Evolutionary conservation across 2,329 filamentous ascomycete genomes (phyloP).

Genomic region (Microsporum audouinii): DNA sequence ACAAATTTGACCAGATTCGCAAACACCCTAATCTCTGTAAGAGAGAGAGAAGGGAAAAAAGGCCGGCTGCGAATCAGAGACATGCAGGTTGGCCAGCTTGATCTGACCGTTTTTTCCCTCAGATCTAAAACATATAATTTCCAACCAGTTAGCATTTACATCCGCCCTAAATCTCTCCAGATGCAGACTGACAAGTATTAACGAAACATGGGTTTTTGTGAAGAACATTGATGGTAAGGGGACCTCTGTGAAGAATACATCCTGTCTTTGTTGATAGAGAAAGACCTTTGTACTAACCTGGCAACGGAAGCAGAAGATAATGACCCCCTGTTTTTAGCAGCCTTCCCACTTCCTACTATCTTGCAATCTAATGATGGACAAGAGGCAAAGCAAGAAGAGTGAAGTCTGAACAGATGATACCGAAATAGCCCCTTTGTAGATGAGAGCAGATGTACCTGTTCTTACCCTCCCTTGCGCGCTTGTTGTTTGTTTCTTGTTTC

Average conservation of each 20-base stretch:
- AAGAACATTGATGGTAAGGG: neutral
- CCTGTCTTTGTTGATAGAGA: slow-evolving; percentile 3
- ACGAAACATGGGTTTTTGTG: neutral
- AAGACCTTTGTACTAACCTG: neutral
- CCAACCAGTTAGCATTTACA: neutral
- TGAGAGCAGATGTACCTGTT: neutral
- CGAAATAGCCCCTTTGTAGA: neutral
- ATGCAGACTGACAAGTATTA: neutral
- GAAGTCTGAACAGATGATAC: neutral
- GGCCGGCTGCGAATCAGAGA: slow-evolving; percentile 8
- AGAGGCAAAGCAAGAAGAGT: no score
- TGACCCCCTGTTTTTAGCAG: neutral
- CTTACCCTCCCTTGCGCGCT: neutral
- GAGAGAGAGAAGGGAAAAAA: neutral
- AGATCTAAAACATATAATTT: neutral
- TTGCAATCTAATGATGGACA: no score
- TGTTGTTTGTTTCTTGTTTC: neutral
- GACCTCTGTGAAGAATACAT: neutral
- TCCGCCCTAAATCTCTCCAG: neutral
- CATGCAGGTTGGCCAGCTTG: slow-evolving; percentile 10
- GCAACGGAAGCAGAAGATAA: slow-evolving; percentile 6
- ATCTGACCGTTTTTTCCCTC: slow-evolving; percentile 1
- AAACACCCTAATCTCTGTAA: neutral
- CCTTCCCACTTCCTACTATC: neutral
- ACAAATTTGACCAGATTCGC: neutral